Base-by-base conservation (phyloP, 1,284 basidiomycete genomes). In the Ceratobasidium theobromae region DNA sequence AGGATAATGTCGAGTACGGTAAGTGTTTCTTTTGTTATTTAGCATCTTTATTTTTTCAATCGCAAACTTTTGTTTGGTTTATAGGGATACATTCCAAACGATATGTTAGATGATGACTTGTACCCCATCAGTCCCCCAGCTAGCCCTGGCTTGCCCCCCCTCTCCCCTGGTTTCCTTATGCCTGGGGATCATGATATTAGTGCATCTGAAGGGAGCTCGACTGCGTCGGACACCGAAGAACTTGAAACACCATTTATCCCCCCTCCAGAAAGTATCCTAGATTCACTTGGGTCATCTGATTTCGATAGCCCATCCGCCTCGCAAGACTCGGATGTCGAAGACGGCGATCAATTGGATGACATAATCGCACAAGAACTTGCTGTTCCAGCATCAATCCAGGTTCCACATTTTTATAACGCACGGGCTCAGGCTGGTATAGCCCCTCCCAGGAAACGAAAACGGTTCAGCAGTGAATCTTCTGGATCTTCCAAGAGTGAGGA, bases 351-450 rank as follows among this genome's bases (percentile, higher is more conserved):
- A 9, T n/a, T 32, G n/a, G 27, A 23, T 3, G 40, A 45, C 8
- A 18, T 23, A 4, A 11, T 49, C 32, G 32, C 23, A 1, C 43
- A 16, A 2, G 57, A 49, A 49, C 21, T 4, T 23, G 14, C 4
- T 9, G 25, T 11, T 27, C 16, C 45, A 18, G 46, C 25, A 16
- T 38, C 25, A n/a, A n/a, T n/a, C n/a, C 27, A 18, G n/a, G 51
- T 53, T 21, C 30, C 60, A n/a, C 25, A 41, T 3, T 65, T 65
- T 33, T 65, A 53, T 23, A 53, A 53, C n/a, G 4, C 60, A 5
- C 33, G 60, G 6, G 60, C 49, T 16, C 49, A 65, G 53, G 60
- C 60, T 14, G 60, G 60, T 4, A 6, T 65, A 21, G 60, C 60
- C 14, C 60, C 60, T 25, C 60, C 60, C 21, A 43, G 21, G 21